Conservation (phyloP, 2,329 filamentous ascomycete genomes). For the Penicillium sp. region DNA sequence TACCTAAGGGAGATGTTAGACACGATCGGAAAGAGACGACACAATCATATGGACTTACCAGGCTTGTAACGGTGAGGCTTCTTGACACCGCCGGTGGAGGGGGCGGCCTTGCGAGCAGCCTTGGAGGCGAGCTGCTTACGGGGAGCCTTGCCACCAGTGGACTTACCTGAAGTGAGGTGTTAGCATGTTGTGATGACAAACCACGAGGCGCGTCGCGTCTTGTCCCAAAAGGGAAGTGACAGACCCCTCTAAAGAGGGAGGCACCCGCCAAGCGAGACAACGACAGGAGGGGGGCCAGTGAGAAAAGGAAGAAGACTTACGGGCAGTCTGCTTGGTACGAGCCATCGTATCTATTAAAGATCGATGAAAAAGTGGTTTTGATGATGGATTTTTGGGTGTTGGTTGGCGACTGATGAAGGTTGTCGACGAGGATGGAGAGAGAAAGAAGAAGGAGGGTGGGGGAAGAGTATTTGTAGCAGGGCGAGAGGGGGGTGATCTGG, state of each 20-base stretch:
- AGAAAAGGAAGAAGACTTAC: conserved; percentile 37
- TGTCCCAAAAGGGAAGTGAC: background rate
- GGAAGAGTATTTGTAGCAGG: conserved; percentile 40
- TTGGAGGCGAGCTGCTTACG: conserved; percentile 98
- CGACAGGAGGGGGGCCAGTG: conserved; percentile 6
- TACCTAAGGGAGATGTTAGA: conserved; percentile 58
- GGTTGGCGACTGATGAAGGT: conserved; percentile 12
- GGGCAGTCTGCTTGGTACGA: conserved; percentile 50
- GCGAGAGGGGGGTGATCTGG: conserved; percentile 34
- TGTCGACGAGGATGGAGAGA: conserved; percentile 31
- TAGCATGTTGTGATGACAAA: conserved; percentile 22
- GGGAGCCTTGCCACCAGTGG: conserved; percentile 65
- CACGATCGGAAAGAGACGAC: no score
- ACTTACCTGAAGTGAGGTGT: conserved; percentile 54
- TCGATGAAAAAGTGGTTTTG: conserved; percentile 27
- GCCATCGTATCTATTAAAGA: conserved; percentile 39
- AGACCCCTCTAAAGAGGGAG: background rate
- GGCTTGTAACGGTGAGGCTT: conserved; percentile 89
- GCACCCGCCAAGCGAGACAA: conserved; percentile 3
- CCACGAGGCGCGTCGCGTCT: conserved; percentile 14
- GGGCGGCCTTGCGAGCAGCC: conserved; percentile 96
- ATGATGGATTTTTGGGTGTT: conserved; percentile 26
- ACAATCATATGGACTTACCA: conserved; percentile 48
- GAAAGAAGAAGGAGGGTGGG: conserved; percentile 29
- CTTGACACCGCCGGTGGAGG: conserved; percentile 95